These are phyloP conservation scores for Yarrowia phangngaensis DNA, from an alignment of 805 yeast genomes.

Conservation along the genomic window DNA sequence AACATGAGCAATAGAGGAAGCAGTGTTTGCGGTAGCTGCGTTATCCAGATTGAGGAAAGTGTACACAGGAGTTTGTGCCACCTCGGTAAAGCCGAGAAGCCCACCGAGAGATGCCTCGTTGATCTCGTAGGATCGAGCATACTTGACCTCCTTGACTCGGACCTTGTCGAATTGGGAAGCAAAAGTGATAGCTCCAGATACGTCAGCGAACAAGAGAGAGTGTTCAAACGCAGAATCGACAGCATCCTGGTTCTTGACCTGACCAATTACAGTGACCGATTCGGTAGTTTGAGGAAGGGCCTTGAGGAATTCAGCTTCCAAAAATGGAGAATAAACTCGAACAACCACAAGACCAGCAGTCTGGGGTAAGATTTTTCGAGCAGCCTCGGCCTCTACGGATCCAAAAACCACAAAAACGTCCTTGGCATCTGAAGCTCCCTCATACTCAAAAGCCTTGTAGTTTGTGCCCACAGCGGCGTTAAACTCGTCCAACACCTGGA, in stretches of 20 bases:
- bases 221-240: conserved; percentile 38
- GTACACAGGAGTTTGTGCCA: conserved; percentile 43
- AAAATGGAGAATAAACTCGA: conserved; percentile 79
- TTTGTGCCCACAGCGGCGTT: conserved; percentile 53
- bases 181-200: conserved; percentile 59
- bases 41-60: conserved; percentile 70
- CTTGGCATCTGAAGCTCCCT: conserved; percentile 58
- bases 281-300: conserved; percentile 57
- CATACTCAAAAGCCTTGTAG: conserved; percentile 63
- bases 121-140: conserved; percentile 32
- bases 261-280: conserved; percentile 65
- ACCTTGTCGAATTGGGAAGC: conserved; percentile 17
- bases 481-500: conserved; percentile 43
- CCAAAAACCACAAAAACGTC: conserved; percentile 84
- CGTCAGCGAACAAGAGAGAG: conserved; percentile 61
- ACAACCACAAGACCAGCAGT: conserved; percentile 53
- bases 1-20: conserved; percentile 64
- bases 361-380: conserved; percentile 45
- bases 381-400: conserved; percentile 57
- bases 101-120: conserved; percentile 30
- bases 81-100: conserved; percentile 31
- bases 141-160: conserved; percentile 32
- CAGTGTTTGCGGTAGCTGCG: conserved; percentile 50
- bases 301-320: conserved; percentile 54
- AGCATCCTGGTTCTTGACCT: conserved; percentile 41